Conservation (phyloP, 2,329 filamentous ascomycete genomes). For the Clarireedia hainanense region DNA sequence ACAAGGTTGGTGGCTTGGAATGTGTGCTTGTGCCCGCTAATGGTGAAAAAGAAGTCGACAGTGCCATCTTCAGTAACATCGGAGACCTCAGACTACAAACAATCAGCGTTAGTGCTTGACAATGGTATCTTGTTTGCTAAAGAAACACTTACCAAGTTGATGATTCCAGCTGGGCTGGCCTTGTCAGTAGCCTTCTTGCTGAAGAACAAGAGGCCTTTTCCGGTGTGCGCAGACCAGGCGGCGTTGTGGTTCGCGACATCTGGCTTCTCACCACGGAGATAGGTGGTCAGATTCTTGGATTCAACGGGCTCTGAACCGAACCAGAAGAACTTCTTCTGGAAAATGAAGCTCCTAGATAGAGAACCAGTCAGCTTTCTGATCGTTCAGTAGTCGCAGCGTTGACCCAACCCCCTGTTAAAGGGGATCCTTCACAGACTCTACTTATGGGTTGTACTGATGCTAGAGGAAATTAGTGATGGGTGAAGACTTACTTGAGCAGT, state of each 20-base stretch:
- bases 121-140: neutral
- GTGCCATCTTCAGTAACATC: slow-evolving; percentile 66
- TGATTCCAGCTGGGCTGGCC: slow-evolving; percentile 68
- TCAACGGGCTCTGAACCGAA: slow-evolving; percentile 68
- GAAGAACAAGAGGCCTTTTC: slow-evolving; percentile 90
- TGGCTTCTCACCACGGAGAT: slow-evolving; percentile 84
- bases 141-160: slow-evolving; percentile 64
- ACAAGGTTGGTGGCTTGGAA: slow-evolving; percentile 72
- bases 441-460: neutral
- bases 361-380: slow-evolving; percentile 1
- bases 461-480: neutral
- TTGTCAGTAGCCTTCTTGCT: slow-evolving; percentile 72
- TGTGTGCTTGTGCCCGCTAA: slow-evolving; percentile 82
- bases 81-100: slow-evolving; percentile 44
- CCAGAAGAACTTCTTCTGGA: slow-evolving; percentile 91
- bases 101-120: slow-evolving; percentile 25
- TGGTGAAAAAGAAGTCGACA: slow-evolving; percentile 78
- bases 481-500: slow-evolving; percentile 71
- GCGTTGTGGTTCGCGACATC: slow-evolving; percentile 69
- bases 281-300: slow-evolving; percentile 63
- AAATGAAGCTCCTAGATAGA: slow-evolving; percentile 63
- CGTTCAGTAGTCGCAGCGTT: neutral
- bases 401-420: neutral
- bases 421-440: neutral
- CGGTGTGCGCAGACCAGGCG: slow-evolving; percentile 87